Base-by-base conservation (phyloP, 805 yeast genomes). In the Yarrowia sp. region DNA sequence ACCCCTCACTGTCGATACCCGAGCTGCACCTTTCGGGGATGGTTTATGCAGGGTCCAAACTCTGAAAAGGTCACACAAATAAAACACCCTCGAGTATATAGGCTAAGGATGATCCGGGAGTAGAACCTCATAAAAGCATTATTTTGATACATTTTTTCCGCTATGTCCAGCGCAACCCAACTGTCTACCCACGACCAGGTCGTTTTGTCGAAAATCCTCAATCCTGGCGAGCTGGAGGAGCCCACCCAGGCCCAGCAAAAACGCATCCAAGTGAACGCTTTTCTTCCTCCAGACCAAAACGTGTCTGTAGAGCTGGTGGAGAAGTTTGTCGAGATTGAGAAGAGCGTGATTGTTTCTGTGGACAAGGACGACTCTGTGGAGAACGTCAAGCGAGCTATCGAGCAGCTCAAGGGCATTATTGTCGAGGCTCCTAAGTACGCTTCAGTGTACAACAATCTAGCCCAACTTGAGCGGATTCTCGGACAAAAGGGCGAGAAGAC, bases 361-460 rank as follows among this genome's bases (percentile, higher is more conserved):
- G 48, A 52, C 22, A 42, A 67, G 14, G 65, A 66, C 10, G 68
- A 72, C 12, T 48, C 56, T 14, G 67, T 38, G 35, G 5, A 69
- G 66, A 7, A 42, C 67, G 19, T 41, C 19, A 15, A 41, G 14
- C 1, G 69, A 22, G 43, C 76, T 76, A 1, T 26, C 71, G 48
- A 70, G 38, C 10, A 40, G 73, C 5, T 78, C 41, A 55, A 70
- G 56, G 67, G 19, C 7, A 69, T 78, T 38, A 69, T 77, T 8
- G 59, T 26, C 8, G 46, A 48, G 43, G 69, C 73, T n/a, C 79
- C 79, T 9, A 36, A 58, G 7, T 76, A 78, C 46, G 77, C 79
- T 5, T 73, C 77, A 2, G 79, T 75, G 5, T 77, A 78, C 71
- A 77, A 76, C 70, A 78, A 78, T 69, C 73, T 78, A 2, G 79